These are phyloP conservation scores for Venturia oleaginea DNA, from an alignment of 2,329 filamentous ascomycete species.

Conservation along the genomic window DNA sequence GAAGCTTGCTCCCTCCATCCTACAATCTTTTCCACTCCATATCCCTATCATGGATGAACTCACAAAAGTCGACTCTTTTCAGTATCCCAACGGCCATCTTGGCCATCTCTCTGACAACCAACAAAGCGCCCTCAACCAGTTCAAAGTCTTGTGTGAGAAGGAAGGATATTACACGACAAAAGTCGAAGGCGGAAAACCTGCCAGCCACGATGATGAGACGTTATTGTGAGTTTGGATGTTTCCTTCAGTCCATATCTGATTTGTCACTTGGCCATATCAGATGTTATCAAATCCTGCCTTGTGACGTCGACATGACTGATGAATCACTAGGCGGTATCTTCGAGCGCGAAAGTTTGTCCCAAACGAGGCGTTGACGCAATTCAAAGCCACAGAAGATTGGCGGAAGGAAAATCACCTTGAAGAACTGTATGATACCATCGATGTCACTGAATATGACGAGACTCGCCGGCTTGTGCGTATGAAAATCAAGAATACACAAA, in stretches of 20 bases:
- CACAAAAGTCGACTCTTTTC: constrained; percentile 20
- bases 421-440: constrained; percentile 76
- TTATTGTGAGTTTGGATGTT: constrained; percentile 48
- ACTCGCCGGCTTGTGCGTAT: constrained; percentile 60
- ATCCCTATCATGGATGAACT: constrained; percentile 8
- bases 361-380: constrained; percentile 70
- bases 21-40: neutral
- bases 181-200: constrained; percentile 24
- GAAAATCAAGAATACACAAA: constrained; percentile 15
- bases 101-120: constrained; percentile 66
- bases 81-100: constrained; percentile 70
- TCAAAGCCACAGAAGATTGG: constrained; percentile 84
- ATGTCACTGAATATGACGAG: constrained; percentile 73
- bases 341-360: constrained; percentile 75
- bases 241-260: neutral
- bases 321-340: constrained; percentile 59
- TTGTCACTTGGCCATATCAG: neutral
- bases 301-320: neutral
- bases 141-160: constrained; percentile 60
- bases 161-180: constrained; percentile 51
- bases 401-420: constrained; percentile 70
- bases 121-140: constrained; percentile 55
- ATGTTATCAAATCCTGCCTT: neutral
- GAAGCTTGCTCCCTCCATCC: neutral
- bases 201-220: constrained; percentile 64